Base-by-base conservation (phyloP, 2,329 filamentous ascomycete genomes). In the Fusarium napiforme region DNA sequence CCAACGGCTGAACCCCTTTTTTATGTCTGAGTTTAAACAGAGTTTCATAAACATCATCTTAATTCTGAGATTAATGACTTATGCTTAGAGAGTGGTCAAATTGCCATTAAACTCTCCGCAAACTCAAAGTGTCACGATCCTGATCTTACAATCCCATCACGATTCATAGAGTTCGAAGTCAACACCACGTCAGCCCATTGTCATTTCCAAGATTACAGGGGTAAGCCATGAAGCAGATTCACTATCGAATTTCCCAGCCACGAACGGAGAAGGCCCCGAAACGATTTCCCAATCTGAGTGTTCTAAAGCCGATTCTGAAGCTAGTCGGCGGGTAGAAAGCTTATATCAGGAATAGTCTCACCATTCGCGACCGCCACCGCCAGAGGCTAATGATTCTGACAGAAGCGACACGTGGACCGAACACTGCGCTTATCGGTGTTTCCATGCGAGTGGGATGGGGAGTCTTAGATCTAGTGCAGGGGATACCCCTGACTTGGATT, bases 341-440 rank as follows among this genome's bases (percentile, higher is more conserved):
- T 57, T 61, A 36, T 26, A 43, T 45, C 3, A n/a, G 59, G 49
- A 19, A 57, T 57, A 57, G 55, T 46, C 18, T 57, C 39, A 34
- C n/a, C n/a, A 5, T 23, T 45, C 16, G 28, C 18, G 18, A 56
- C 49, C 59, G 37, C 59, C 37, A 61, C 30, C 59, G 49, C 39
- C 59, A 57, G 39, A 9, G 1, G 34, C 23, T 26, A 56, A 32
- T 36, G 50, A 57, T 45, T 57, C 36, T 37, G 59, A 45, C 37
- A 45, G 39, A 42, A 34, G n/a, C 59, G 49, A 57, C 59, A 45
- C 39, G 50, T 61, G 59, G 50, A 23, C 28, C 28, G 15, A 8
- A 39, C 21, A 19, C 32, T 30, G 10, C 40, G 40, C 55, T 58
- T 47, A 58, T 58, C 55, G 30, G 55, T 28, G 18, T 10, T 57